Conservation (phyloP, 768 basidiomycete genomes). For the Mycena olivaceomarginata region DNA sequence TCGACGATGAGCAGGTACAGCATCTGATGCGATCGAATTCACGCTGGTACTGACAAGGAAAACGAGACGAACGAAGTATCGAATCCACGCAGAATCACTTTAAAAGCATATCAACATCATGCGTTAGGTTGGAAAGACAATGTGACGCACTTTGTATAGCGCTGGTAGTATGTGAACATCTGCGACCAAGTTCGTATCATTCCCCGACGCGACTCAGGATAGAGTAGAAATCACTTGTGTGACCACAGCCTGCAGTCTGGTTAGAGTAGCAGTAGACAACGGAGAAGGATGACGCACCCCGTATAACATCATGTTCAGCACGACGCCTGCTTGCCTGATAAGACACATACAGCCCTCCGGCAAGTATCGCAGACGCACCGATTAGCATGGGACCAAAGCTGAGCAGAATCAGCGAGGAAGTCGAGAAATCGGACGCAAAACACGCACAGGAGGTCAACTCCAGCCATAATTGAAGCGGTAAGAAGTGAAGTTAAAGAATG, state of each 20-base stretch:
- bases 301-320: slow-evolving; percentile 36
- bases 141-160: slow-evolving; percentile 19
- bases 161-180: slow-evolving; percentile 29
- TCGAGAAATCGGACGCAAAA: background rate
- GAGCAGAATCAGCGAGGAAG: background rate
- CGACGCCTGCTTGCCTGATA: slow-evolving; percentile 15
- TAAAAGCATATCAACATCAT: background rate
- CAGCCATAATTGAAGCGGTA: slow-evolving; percentile 34
- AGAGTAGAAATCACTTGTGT: slow-evolving; percentile 13
- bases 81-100: slow-evolving; percentile 30
- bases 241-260: background rate
- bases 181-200: background rate
- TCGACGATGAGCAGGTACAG: slow-evolving; percentile 36
- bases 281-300: slow-evolving; percentile 14
- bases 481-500: slow-evolving; percentile 8
- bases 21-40: slow-evolving; percentile 23
- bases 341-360: background rate
- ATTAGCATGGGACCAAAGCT: slow-evolving; percentile 38
- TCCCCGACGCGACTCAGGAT: background rate
- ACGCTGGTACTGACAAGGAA: too few relatives aligned
- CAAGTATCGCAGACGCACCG: slow-evolving; percentile 11
- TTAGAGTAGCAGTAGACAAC: background rate
- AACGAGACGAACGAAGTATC: slow-evolving; percentile 6
- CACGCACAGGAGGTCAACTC: slow-evolving; percentile 41
- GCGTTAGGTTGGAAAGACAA: background rate